phyloP scores from a whole-genome alignment of 108 stramenopile genomes.

The Mediolabrus comicus region DNA sequence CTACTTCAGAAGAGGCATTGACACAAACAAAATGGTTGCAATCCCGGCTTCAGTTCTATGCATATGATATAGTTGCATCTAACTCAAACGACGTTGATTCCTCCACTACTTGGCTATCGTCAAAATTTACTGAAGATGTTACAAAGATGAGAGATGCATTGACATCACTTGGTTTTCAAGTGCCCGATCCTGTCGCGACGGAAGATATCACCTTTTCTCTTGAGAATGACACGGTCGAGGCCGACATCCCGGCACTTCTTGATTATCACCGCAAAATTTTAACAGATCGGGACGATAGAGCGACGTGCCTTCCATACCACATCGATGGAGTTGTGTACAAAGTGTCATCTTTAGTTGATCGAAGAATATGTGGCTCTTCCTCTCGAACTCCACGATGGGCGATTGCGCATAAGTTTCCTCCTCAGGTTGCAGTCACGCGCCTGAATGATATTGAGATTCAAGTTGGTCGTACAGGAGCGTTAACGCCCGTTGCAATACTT shows the following conservation, averaged over 20 bases:
- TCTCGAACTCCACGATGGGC: slow-evolving; percentile 88
- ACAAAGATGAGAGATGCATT: slow-evolving; percentile 43
- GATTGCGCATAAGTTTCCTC: slow-evolving; percentile 90
- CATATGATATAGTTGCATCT: slow-evolving; percentile 73
- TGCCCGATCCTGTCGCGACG: slow-evolving; percentile 48
- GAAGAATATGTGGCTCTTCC: slow-evolving; percentile 64
- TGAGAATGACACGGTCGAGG: slow-evolving; percentile 15
- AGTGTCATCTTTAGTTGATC: slow-evolving; percentile 51
- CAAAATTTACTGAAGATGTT: slow-evolving; percentile 23
- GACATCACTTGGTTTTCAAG: slow-evolving; percentile 57
- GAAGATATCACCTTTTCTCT: slow-evolving; percentile 36
- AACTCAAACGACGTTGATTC: background rate
- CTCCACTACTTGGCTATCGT: background rate
- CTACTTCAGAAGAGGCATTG: slow-evolving; percentile 28
- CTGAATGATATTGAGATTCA: slow-evolving; percentile 71
- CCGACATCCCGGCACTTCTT: slow-evolving; percentile 37
- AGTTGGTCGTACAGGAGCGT: slow-evolving; percentile 89
- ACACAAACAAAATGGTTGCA: slow-evolving; percentile 38
- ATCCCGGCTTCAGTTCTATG: slow-evolving; percentile 78
- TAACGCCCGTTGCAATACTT: slow-evolving; percentile 92
- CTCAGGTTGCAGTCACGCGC: slow-evolving; percentile 60
- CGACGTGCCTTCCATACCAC: slow-evolving; percentile 57
- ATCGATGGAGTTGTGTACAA: slow-evolving; percentile 96
- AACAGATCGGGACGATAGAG: slow-evolving; percentile 36
- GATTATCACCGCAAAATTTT: slow-evolving; percentile 55